Conservation (phyloP, 2,329 filamentous ascomycete genomes). For the Tolypocladium inflatum region DNA sequence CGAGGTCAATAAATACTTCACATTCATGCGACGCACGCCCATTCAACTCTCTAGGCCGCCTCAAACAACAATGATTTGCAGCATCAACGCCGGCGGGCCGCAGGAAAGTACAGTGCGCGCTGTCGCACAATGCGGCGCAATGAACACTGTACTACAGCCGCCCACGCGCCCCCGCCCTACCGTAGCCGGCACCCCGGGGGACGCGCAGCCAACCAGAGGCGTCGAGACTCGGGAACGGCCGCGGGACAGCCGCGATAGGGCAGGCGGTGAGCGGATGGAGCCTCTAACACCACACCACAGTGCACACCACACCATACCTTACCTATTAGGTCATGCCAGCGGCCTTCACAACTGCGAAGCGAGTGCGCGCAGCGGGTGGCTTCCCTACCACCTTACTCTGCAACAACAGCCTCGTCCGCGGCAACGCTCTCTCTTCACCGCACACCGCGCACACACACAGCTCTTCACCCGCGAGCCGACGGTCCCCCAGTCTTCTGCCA, state of each 20-base stretch:
- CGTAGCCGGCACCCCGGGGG: neutral
- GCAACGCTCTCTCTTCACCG: neutral
- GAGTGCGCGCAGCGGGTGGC: neutral
- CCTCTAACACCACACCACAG: slow-evolving; percentile 7
- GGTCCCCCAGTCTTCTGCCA: neutral
- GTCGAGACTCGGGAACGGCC: slow-evolving; percentile 1
- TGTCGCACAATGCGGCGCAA: too few species aligned
- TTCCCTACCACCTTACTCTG: neutral
- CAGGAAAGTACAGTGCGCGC: too few species aligned
- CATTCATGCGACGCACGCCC: neutral
- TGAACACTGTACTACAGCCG: neutral
- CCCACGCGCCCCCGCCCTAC: neutral
- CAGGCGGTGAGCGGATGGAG: slow-evolving; percentile 9
- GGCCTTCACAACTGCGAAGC: neutral
- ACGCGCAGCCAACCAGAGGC: slow-evolving; percentile 4
- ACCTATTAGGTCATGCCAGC: neutral
- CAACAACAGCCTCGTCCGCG: neutral
- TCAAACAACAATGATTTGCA: neutral
- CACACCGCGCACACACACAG: neutral
- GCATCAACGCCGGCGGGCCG: too few species aligned
- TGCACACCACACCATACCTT: neutral
- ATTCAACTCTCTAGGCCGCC: neutral
- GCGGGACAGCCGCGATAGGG: slow-evolving; percentile 1
- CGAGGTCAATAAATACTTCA: too few species aligned
- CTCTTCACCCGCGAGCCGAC: neutral